Evolutionary conservation across 176 grass and related monocot species (phyloP), one percentile per base, ranked within the genome.

Genomic region (Lolium rigidum): DNA sequence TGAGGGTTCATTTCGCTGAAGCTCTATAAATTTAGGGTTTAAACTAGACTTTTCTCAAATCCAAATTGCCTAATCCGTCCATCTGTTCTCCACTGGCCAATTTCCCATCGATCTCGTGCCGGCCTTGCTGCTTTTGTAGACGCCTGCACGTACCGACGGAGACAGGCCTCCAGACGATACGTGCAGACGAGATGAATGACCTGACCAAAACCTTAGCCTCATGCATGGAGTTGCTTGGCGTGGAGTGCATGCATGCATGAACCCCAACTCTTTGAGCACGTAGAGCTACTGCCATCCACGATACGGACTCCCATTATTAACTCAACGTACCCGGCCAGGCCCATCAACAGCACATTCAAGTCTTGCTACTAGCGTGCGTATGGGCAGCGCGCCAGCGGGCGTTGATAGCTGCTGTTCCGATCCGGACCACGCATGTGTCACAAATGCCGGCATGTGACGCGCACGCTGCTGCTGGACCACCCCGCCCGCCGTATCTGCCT

Each of bases 401-500:
- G 6, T 9, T 10, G 18, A 2, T 6, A 9, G 41, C 5, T 47
- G 44, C 70, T 25, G 70, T 47, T 50, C 47, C 72, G 72, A 25
- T 75, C 72, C 72, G 47, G 72, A 75, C 72, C 72, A 75, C 24
- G 72, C 72, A 75, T 75, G 72, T 52, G 72, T 75, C 72, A 75
- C 72, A 12, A 75, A 75, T 60, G 58, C 20, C 3, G 58, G 46
- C 46, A 47, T 56, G 54, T 18, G 54, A 16, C 70, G 1, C 41
- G 70, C 70, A 51, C 46, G 71, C 71, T 1, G 21, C 43, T 74
- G 44, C 43, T 74, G 41, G 71, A 50, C 71, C 71, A 35, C 31
- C 71, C 22, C 70, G 2, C 2, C 2, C 28, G 25, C 46, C 70
- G 70, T 49, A 73, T 73, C 60, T 58, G 41, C 15, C 5, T 11